Evolutionary conservation across 2,329 filamentous ascomycete species (phyloP).

Genomic region (Trichoderma endophyticum): DNA sequence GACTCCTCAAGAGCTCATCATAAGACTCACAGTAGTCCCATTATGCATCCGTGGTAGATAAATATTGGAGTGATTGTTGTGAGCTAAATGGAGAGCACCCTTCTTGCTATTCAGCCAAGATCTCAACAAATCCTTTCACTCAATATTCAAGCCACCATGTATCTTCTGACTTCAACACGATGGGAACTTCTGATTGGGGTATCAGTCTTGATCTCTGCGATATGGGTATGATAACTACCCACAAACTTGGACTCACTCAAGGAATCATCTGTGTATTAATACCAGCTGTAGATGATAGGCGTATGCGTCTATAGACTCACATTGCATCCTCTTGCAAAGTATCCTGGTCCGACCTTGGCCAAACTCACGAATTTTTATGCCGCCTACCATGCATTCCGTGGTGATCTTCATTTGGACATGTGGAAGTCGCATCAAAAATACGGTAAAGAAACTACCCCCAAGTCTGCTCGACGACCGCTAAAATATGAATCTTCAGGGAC

Average conservation of each 20-base stretch:
- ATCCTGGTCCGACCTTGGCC: slow-evolving; percentile 13
- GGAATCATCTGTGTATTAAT: not conserved
- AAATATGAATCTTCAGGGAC: not conserved
- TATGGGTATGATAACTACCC: too few species aligned
- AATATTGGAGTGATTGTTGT: not conserved
- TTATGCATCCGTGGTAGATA: not conserved
- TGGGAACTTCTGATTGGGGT: not conserved
- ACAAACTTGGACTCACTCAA: too few species aligned
- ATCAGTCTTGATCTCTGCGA: too few species aligned
- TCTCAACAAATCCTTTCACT: not conserved
- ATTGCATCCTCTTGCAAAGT: slow-evolving; percentile 14
- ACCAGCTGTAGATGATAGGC: not conserved
- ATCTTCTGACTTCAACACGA: not conserved
- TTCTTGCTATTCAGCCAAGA: not conserved
- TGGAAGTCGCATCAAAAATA: slow-evolving; percentile 7
- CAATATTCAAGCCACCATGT: not conserved
- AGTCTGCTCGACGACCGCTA: not conserved
- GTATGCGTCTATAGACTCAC: slow-evolving; percentile 7
- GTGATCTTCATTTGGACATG: slow-evolving; percentile 14
- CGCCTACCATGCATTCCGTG: slow-evolving; percentile 14
- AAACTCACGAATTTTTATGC: slow-evolving; percentile 13
- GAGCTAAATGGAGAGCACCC: not conserved
- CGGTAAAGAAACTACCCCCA: not conserved
- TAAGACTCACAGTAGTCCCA: not conserved
- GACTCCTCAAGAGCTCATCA: not conserved